Evolutionary conservation across 1,139 yeast species (phyloP).

Genomic region (Debaryomyces nepalensis): DNA sequence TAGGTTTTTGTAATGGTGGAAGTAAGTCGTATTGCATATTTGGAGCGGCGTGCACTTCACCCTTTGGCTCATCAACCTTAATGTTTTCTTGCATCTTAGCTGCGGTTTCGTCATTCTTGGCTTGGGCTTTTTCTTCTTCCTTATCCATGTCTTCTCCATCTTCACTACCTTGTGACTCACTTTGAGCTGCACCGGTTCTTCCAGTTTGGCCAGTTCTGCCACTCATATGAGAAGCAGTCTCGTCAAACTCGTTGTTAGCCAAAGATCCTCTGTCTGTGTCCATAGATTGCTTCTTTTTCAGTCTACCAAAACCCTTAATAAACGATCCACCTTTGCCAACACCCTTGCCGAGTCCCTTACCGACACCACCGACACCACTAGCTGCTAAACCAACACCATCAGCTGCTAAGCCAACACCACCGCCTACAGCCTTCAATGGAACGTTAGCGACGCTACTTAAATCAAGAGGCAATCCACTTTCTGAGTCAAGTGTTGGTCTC

Average conservation of each 20-base stretch:
- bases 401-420: slow-evolving; percentile 42
- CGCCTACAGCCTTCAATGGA: slow-evolving; percentile 53
- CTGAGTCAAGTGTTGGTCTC: slow-evolving; percentile 56
- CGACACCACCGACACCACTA: slow-evolving; percentile 53
- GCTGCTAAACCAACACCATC: slow-evolving; percentile 40
- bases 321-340: slow-evolving; percentile 9
- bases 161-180: slow-evolving; percentile 5
- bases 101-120: slow-evolving; percentile 1
- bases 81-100: slow-evolving; percentile 16
- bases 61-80: slow-evolving; percentile 16
- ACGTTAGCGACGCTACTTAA: slow-evolving; percentile 47
- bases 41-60: slow-evolving; percentile 33
- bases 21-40: slow-evolving; percentile 40
- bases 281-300: slow-evolving; percentile 24
- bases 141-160: slow-evolving; percentile 15
- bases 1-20: slow-evolving; percentile 49
- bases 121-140: slow-evolving; percentile 2
- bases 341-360: slow-evolving; percentile 35
- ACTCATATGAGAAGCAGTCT: slow-evolving; percentile 9
- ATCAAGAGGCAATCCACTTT: slow-evolving; percentile 46
- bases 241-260: slow-evolving; percentile 6
- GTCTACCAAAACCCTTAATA: slow-evolving; percentile 22
- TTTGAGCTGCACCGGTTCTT: slow-evolving; percentile 8
- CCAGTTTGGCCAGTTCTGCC: slow-evolving; percentile 12
- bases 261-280: slow-evolving; percentile 16